Percentiles rank a stretch among this genome's conserved stretches.
Evolutionary conservation across 2,329 filamentous ascomycete species (phyloP).

Genomic region (Aspergillus persii): DNA sequence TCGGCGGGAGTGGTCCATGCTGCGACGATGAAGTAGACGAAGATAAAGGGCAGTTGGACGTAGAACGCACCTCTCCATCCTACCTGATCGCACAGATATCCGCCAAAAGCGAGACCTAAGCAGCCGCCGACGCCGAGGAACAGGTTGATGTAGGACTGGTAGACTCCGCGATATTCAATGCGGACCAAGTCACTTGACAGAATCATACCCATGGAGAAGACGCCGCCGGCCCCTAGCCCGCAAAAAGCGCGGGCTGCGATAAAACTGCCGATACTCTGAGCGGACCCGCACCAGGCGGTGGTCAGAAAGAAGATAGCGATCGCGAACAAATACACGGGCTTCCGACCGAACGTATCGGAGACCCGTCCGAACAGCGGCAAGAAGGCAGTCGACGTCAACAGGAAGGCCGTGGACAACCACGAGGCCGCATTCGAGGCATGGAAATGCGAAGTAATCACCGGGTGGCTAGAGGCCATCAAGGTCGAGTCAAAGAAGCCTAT

Average conservation of each 20-base stretch:
- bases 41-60: slow-evolving; percentile 51
- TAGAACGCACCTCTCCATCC: slow-evolving; percentile 46
- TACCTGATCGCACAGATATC: slow-evolving; percentile 39
- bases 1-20: slow-evolving; percentile 44
- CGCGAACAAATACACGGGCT: slow-evolving; percentile 63
- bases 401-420: slow-evolving; percentile 77
- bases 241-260: slow-evolving; percentile 69
- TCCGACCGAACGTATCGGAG: slow-evolving; percentile 71
- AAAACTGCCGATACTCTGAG: slow-evolving; percentile 67
- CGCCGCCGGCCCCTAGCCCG: slow-evolving; percentile 70
- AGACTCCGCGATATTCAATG: slow-evolving; percentile 57
- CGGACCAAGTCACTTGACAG: slow-evolving; percentile 66
- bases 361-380: slow-evolving; percentile 72
- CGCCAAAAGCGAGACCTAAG: slow-evolving; percentile 39
- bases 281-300: slow-evolving; percentile 69
- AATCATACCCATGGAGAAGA: slow-evolving; percentile 66
- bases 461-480: slow-evolving; percentile 77
- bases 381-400: slow-evolving; percentile 73
- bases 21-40: slow-evolving; percentile 44
- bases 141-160: slow-evolving; percentile 44
- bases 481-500: slow-evolving; percentile 69
- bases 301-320: slow-evolving; percentile 62
- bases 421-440: slow-evolving; percentile 73
- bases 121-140: slow-evolving; percentile 37
- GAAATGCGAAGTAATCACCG: slow-evolving; percentile 79